Percentiles rank a stretch among this genome's conserved stretches.
phyloP scores from a whole-genome alignment of 163 green algal genomes.

The Smithsoniella earleae region DNA sequence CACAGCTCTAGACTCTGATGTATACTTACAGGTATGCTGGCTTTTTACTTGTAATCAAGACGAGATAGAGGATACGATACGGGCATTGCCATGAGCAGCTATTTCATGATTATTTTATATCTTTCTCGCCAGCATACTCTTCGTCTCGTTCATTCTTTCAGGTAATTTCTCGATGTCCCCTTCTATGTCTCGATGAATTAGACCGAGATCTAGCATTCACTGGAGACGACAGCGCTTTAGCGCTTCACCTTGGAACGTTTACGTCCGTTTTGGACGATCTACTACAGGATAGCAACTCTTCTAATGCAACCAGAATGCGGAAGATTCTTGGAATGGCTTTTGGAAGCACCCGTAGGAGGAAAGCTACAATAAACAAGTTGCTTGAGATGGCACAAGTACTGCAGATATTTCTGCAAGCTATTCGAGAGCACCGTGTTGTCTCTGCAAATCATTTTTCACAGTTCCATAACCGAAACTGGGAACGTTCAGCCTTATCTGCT shows the following conservation, averaged over 20 bases:
- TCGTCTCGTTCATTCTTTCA: no score
- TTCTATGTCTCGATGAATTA: not conserved
- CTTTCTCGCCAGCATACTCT: no score
- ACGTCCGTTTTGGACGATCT: not conserved
- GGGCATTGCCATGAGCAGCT: no score
- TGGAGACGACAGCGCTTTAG: not conserved
- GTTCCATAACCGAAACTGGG: no score
- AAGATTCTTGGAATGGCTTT: not conserved
- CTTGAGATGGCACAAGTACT: not conserved
- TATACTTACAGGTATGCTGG: no score
- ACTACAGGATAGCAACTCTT: not conserved
- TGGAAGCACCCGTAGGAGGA: not conserved
- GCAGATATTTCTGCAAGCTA: not conserved
- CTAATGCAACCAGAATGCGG: not conserved
- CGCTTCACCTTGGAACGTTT: not conserved
- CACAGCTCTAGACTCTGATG: no score
- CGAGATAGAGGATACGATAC: no score
- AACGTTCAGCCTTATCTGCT: no score
- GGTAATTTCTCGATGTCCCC: not conserved
- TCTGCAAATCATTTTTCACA: no score
- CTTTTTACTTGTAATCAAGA: no score
- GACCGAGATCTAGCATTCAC: not conserved
- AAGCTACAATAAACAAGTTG: not conserved
- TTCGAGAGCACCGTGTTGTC: not conserved
- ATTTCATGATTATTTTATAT: no score